These are phyloP conservation scores for Casuarina equisetifolia DNA, from an alignment of 306 rosid species.

Conservation along the genomic window DNA sequence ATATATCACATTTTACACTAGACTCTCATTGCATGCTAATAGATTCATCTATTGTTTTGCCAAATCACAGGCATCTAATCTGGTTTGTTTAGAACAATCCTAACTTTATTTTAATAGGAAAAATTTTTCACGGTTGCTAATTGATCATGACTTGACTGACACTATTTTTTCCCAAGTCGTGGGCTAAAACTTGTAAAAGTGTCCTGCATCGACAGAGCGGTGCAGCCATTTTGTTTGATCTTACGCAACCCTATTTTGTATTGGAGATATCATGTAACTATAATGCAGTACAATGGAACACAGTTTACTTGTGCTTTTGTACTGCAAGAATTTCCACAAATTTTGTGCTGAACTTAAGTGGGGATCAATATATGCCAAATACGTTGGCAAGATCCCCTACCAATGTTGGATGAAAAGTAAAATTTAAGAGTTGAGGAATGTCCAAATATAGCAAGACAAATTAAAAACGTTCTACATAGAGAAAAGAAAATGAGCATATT, in stretches of 20 bases:
- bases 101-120: too few relatives aligned
- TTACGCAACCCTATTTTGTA: neutral
- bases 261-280: neutral
- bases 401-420: neutral
- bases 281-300: neutral
- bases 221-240: neutral
- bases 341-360: neutral
- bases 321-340: neutral
- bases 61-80: too few relatives aligned
- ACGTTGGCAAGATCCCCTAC: neutral
- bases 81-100: too few relatives aligned
- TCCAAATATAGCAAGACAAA: conserved; percentile 13
- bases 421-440: neutral
- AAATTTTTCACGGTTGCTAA: too few relatives aligned
- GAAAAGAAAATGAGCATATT: conserved; percentile 28
- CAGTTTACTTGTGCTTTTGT: neutral
- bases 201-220: too few relatives aligned
- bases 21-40: too few relatives aligned
- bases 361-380: neutral
- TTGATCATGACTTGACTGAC: too few relatives aligned
- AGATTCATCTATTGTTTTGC: too few relatives aligned
- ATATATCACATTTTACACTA: too few relatives aligned
- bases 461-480: neutral
- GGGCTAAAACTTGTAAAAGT: too few relatives aligned
- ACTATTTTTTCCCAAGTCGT: too few relatives aligned